Conservation (phyloP, 352 stramenopile genomes). For the Phytophthora rubi region DNA sequence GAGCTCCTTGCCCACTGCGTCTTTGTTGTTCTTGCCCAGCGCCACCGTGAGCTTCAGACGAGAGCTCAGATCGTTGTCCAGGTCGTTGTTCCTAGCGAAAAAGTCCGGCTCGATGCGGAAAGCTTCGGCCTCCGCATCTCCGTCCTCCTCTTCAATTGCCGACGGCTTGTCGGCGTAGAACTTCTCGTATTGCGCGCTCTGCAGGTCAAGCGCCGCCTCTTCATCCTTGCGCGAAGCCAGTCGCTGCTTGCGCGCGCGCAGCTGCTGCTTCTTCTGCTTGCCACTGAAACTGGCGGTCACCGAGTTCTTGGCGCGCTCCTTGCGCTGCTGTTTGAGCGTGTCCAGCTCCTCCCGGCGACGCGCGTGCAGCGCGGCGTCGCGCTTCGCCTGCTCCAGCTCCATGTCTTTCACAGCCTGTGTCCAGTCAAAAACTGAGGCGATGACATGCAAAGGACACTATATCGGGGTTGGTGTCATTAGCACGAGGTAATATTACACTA, state of each 20-base stretch:
- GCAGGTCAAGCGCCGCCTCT: constrained; percentile 55
- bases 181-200: constrained; percentile 62
- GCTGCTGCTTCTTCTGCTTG: constrained; percentile 89
- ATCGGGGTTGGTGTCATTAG: not conserved
- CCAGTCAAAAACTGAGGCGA: constrained; percentile 18
- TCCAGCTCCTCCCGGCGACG: constrained; percentile 79
- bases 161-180: constrained; percentile 48
- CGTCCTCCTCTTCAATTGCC: constrained; percentile 27
- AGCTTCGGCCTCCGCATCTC: constrained; percentile 39
- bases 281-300: constrained; percentile 74
- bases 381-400: constrained; percentile 57
- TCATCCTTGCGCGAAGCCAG: constrained; percentile 70
- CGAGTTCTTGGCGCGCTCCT: constrained; percentile 70
- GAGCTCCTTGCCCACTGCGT: constrained; percentile 81
- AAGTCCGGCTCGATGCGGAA: constrained; percentile 66
- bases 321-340: constrained; percentile 80
- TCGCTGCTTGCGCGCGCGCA: constrained; percentile 84
- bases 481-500: not conserved
- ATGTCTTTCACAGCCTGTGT: constrained; percentile 21
- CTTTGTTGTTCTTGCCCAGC: constrained; percentile 85
- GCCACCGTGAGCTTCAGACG: constrained; percentile 82
- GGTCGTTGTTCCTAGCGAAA: constrained; percentile 71
- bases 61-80: constrained; percentile 69
- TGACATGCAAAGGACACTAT: constrained; percentile 11
- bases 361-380: constrained; percentile 73